Evolutionary conservation across 2,329 filamentous ascomycete genomes (phyloP).

Genomic region (Aspergillus sp.): DNA sequence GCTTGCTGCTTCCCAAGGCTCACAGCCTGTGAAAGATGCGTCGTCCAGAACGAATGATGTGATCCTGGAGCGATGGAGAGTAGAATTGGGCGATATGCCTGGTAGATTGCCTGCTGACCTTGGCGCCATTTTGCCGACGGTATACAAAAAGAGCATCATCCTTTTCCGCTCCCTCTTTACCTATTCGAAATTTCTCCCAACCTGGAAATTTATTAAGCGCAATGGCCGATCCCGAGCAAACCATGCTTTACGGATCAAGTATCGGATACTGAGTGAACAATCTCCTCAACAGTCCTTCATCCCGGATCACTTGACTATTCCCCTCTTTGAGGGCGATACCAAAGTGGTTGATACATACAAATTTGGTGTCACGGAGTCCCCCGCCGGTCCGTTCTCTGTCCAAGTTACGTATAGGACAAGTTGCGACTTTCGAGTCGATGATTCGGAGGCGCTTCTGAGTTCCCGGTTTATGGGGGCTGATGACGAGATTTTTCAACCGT

Average conservation of each 20-base stretch:
- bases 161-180: slow-evolving; percentile 88
- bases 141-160: slow-evolving; percentile 97
- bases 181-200: slow-evolving; percentile 76
- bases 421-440: slow-evolving; percentile 87
- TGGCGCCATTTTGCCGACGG: slow-evolving; percentile 69
- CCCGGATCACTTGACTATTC: slow-evolving; percentile 69
- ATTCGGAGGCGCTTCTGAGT: slow-evolving; percentile 85
- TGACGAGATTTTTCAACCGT: slow-evolving; percentile 82
- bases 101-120: slow-evolving; percentile 57
- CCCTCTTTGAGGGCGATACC: slow-evolving; percentile 63
- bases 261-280: slow-evolving; percentile 69
- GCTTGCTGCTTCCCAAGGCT: slow-evolving; percentile 62
- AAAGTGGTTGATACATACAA: slow-evolving; percentile 72
- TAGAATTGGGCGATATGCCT: slow-evolving; percentile 70
- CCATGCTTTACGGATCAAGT: slow-evolving; percentile 70
- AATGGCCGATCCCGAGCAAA: slow-evolving; percentile 67
- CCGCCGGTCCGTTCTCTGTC: slow-evolving; percentile 78
- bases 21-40: slow-evolving; percentile 39
- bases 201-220: slow-evolving; percentile 79
- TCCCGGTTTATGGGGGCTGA: slow-evolving; percentile 92
- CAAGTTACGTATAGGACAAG: slow-evolving; percentile 82
- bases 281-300: slow-evolving; percentile 51
- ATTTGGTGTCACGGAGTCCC: slow-evolving; percentile 82
- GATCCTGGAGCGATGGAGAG: slow-evolving; percentile 84
- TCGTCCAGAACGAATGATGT: slow-evolving; percentile 65